These are phyloP conservation scores for Exophiala aquamarina DNA, from an alignment of 2,329 filamentous ascomycete genomes.

Conservation along the genomic window DNA sequence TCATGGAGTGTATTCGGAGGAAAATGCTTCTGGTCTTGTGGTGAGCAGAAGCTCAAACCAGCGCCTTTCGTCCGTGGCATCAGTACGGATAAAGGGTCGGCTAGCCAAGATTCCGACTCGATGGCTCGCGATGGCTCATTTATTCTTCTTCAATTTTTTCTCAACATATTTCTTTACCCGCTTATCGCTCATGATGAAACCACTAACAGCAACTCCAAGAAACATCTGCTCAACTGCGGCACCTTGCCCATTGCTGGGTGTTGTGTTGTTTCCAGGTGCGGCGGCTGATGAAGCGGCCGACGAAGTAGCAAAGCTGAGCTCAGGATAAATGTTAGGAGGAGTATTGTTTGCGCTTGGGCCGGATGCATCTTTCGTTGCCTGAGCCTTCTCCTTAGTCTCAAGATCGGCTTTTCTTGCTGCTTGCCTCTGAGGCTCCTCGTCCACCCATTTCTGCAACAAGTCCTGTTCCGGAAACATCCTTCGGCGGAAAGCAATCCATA, in stretches of 20 bases:
- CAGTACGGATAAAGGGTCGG: too few species aligned
- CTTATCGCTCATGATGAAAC: conserved; percentile 11
- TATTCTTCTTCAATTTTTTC: conserved; percentile 8
- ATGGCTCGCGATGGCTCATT: background rate
- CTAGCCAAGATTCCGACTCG: too few species aligned
- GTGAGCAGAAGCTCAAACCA: too few species aligned
- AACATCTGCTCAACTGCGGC: conserved; percentile 19
- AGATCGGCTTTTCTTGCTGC: background rate
- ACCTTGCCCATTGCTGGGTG: conserved; percentile 1
- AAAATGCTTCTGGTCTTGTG: too few species aligned
- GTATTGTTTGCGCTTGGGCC: background rate
- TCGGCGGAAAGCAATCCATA: conserved; percentile 27
- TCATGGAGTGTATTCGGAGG: too few species aligned
- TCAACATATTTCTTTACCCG: conserved; percentile 8
- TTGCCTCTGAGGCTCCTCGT: conserved; percentile 9
- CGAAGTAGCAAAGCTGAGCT: conserved; percentile 17
- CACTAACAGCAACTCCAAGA: conserved; percentile 20
- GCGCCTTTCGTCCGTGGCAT: too few species aligned
- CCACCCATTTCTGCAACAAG: conserved; percentile 20
- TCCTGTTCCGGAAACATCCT: conserved; percentile 26
- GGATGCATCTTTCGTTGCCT: too few species aligned
- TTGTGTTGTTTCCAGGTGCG: background rate
- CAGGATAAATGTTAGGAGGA: conserved; percentile 5
- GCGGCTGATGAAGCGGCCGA: background rate
- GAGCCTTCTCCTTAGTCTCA: background rate